These are phyloP conservation scores for Nyctanthes arbortristis DNA, from an alignment of 257 asterid species.

Conservation along the genomic window DNA sequence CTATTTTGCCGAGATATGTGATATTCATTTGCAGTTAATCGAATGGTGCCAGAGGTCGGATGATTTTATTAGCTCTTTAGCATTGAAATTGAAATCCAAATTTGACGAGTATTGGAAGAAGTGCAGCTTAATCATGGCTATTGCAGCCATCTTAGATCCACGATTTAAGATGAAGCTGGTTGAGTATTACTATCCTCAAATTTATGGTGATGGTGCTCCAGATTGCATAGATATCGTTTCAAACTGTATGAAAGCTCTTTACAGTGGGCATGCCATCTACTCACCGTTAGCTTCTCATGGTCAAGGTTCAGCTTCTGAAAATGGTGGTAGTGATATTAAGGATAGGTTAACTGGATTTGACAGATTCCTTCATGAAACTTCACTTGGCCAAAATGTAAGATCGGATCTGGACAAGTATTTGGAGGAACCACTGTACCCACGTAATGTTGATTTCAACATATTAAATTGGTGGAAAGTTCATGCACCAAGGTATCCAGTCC, in stretches of 20 bases:
- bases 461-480: slow-evolving; percentile 97
- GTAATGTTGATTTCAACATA: slow-evolving; percentile 66
- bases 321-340: slow-evolving; percentile 45
- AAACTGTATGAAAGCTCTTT: slow-evolving; percentile 83
- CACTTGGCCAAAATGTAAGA: slow-evolving; percentile 52
- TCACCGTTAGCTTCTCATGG: slow-evolving; percentile 68
- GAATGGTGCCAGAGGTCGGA: slow-evolving; percentile 93
- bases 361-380: slow-evolving; percentile 64
- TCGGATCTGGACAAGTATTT: slow-evolving; percentile 90
- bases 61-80: slow-evolving; percentile 76
- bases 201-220: slow-evolving; percentile 65
- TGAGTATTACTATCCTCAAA: slow-evolving; percentile 81
- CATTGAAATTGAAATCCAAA: slow-evolving; percentile 71
- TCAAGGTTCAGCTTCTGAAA: slow-evolving; percentile 47
- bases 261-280: slow-evolving; percentile 67
- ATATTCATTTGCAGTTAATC: slow-evolving; percentile 80
- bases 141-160: slow-evolving; percentile 92
- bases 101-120: slow-evolving; percentile 97
- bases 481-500: slow-evolving; percentile 82
- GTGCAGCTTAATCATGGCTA: slow-evolving; percentile 97
- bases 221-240: slow-evolving; percentile 75
- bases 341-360: slow-evolving; percentile 80
- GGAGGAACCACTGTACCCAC: slow-evolving; percentile 87
- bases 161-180: slow-evolving; percentile 86
- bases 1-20: slow-evolving; percentile 83